A percentile compares a stretch with the other conserved stretches of the same genome.
Evolutionary conservation across 805 yeast species (phyloP).

Genomic region (Kuraishia ogatae): DNA sequence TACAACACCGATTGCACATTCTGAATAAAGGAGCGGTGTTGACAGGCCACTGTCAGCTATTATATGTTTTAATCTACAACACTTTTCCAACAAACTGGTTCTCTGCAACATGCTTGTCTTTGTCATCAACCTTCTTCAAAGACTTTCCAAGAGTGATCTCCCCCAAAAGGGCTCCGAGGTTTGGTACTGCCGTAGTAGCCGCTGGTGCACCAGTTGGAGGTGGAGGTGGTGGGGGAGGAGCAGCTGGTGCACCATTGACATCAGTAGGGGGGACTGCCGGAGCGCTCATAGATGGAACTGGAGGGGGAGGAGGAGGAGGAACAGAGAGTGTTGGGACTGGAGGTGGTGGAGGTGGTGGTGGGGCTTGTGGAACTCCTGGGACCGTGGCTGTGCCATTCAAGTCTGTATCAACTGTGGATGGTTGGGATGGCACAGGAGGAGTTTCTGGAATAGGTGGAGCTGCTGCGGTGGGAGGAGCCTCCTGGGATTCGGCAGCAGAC

Average conservation of each 20-base stretch:
- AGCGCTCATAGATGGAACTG: constrained; percentile 22
- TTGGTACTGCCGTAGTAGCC: constrained; percentile 21
- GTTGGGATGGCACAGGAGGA: constrained; percentile 1
- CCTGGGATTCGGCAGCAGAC: constrained; percentile 6
- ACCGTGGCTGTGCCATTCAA: constrained; percentile 15
- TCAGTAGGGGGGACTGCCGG: constrained; percentile 26
- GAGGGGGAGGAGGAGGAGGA: constrained; percentile 35
- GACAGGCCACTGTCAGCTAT: neutral
- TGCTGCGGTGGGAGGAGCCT: constrained; percentile 6
- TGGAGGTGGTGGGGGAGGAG: constrained; percentile 25
- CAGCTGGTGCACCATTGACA: constrained; percentile 20
- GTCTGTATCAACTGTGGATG: neutral
- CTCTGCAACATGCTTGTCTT: constrained; percentile 35
- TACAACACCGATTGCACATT: neutral
- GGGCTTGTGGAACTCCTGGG: constrained; percentile 15
- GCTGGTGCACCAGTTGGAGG: constrained; percentile 11
- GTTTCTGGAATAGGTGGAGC: constrained; percentile 11
- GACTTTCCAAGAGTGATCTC: constrained; percentile 46
- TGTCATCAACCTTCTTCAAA: constrained; percentile 41
- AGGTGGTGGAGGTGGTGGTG: constrained; percentile 20
- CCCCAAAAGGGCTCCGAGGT: constrained; percentile 42
- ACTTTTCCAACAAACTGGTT: constrained; percentile 45
- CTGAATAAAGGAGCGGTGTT: neutral
- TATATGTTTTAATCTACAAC: constrained; percentile 12
- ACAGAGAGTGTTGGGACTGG: constrained; percentile 22